Percentiles rank a stretch among this genome's conserved stretches.
phyloP scores from a whole-genome alignment of 2,329 filamentous ascomycete genomes.

The Ophiostoma fasciatum region DNA sequence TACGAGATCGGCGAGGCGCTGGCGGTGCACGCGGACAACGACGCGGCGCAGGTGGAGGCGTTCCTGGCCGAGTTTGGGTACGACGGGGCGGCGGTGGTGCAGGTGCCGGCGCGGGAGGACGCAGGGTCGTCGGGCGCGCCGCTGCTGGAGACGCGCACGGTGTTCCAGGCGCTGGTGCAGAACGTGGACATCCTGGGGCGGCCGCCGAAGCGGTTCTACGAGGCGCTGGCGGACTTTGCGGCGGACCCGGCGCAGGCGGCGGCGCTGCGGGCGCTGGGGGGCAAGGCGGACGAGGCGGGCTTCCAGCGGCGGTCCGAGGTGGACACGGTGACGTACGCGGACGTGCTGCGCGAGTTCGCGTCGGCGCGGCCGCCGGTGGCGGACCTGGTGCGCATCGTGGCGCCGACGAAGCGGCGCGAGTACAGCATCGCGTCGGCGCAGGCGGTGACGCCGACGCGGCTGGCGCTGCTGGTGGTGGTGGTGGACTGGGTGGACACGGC shows the following conservation, averaged over 20 bases:
- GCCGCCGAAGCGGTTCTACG: conserved; percentile 96
- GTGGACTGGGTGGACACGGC: conserved; percentile 87
- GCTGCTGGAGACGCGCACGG: conserved; percentile 72
- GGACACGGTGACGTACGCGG: conserved; percentile 81
- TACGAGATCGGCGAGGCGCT: conserved; percentile 94
- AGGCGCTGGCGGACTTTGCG: conserved; percentile 75
- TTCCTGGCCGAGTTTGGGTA: conserved; percentile 90
- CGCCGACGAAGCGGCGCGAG: conserved; percentile 87
- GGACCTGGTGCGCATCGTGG: conserved; percentile 76
- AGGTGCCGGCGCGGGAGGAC: conserved; percentile 77
- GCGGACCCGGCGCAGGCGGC: conserved; percentile 69
- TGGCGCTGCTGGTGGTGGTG: conserved; percentile 91
- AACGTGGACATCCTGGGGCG: conserved; percentile 95
- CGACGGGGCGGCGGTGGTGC: conserved; percentile 69
- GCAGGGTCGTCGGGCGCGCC: too few relatives aligned
- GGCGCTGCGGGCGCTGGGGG: conserved; percentile 60
- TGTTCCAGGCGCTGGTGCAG: conserved; percentile 81
- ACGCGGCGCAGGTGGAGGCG: conserved; percentile 58
- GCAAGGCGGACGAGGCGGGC: conserved; percentile 67
- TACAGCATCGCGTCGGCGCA: conserved; percentile 99
- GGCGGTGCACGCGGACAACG: conserved; percentile 91
- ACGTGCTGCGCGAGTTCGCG: conserved; percentile 76
- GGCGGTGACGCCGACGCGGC: conserved; percentile 78
- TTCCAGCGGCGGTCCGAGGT: conserved; percentile 88
- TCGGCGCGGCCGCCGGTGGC: conserved; percentile 82